phyloP scores from a whole-genome alignment of 179 eudicot species.

The Sideroxylon spinosum region DNA sequence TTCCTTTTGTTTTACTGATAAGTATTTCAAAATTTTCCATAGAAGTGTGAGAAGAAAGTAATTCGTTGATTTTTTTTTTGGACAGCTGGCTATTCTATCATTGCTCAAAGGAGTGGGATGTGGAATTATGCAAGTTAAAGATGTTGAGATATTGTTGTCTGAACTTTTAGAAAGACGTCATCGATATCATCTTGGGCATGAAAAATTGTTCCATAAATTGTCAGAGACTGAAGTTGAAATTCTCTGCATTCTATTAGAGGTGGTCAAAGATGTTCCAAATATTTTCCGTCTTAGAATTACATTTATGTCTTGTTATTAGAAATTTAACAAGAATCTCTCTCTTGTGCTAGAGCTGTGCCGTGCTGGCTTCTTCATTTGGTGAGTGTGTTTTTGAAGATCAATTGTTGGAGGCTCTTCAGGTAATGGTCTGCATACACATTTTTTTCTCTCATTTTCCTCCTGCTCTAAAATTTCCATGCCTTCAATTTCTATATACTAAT shows the following conservation, averaged over 20 bases:
- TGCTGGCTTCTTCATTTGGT: slow-evolving; percentile 32
- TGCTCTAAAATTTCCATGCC: background rate
- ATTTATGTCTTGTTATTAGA: background rate
- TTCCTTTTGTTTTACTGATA: too few species aligned
- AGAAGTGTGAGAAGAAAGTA: background rate
- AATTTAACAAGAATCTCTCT: background rate
- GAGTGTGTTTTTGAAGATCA: slow-evolving; percentile 35
- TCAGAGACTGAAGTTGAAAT: slow-evolving; percentile 57
- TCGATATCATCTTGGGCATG: slow-evolving; percentile 35
- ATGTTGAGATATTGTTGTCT: slow-evolving; percentile 41
- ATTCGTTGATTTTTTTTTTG: slow-evolving; percentile 17
- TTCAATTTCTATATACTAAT: background rate
- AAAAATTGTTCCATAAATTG: slow-evolving; percentile 33
- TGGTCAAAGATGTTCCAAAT: slow-evolving; percentile 16
- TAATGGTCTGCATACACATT: slow-evolving; percentile 10
- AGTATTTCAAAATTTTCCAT: background rate
- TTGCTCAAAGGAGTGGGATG: slow-evolving; percentile 72
- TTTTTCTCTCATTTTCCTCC: background rate
- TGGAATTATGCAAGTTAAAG: slow-evolving; percentile 47
- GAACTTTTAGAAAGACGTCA: slow-evolving; percentile 58
- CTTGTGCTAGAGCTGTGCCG: slow-evolving; percentile 42
- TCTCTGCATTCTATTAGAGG: slow-evolving; percentile 81
- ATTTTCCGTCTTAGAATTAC: background rate
- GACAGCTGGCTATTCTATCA: slow-evolving; percentile 59
- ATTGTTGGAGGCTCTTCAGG: slow-evolving; percentile 56